Evolutionary conservation across 805 yeast species (phyloP), one percentile per base, ranked within the genome.

Genomic region (Clavispora asparagi): DNA sequence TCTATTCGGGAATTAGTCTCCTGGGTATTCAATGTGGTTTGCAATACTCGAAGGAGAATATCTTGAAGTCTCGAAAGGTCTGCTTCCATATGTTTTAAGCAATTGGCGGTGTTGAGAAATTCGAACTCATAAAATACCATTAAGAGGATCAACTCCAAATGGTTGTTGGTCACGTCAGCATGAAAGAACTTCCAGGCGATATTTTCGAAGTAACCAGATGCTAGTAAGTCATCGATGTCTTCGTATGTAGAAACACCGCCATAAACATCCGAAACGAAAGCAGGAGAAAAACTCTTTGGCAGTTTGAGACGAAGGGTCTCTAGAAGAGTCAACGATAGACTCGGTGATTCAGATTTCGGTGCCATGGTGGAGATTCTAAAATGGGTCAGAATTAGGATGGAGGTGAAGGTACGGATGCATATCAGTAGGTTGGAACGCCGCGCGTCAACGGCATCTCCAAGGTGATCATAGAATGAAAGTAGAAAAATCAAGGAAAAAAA

Each of bases 101-200:
- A 46, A 9, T 39, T 30, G 25, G 28, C 9, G 8, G 11, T 11
- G 8, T 28, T 28, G 25, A 31, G 37, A 4, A 32, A 39, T 32
- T 51, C 56, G 13, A 33, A 41, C 27, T 52, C 55, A 29, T 54
- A 53, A 8, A 44, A 25, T 17, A 44, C 36, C 25, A 63, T 29
- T 27, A 62, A 41, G 5, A 63, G 59, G 9, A 74, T 57, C 40
- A 67, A 54, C 32, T 68, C 67, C 5, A 76, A 58, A 52, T 76
- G 79, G 26, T 63, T 66, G 39, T 63, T 57, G 3, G 75, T 60
- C 8, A 67, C 61, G 47, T 74, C 76, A 10, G 59, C 60, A 41
- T 68, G 67, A 47, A 73, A 72, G 37, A 59, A 51, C 11, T 61
- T 63, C 81, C 79, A 77, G 12, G 72, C 58, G 23, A 67, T 63